Conservation (phyloP, 768 basidiomycete genomes). For the Calocybe gangraenosa region DNA sequence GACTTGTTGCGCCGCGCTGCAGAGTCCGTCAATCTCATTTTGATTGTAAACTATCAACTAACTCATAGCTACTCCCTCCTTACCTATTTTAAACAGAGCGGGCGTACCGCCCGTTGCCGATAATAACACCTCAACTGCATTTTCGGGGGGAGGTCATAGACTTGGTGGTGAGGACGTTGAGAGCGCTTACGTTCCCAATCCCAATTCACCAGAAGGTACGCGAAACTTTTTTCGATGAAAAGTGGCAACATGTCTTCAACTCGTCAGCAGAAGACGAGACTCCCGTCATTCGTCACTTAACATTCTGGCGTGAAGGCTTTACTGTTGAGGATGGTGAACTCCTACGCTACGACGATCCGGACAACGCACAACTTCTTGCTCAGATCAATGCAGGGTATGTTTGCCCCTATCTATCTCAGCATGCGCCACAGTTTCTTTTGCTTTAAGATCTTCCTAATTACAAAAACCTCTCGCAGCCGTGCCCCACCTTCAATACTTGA, state of each 20-base stretch:
- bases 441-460: no score
- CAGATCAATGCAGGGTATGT: slow-evolving; percentile 78
- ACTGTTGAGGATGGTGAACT: slow-evolving; percentile 86
- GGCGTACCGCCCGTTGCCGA: slow-evolving; percentile 26
- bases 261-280: slow-evolving; percentile 34
- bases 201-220: slow-evolving; percentile 35
- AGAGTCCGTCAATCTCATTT: slow-evolving; percentile 46
- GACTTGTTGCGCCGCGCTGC: slow-evolving; percentile 79
- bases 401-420: slow-evolving; percentile 3
- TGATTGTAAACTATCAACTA: no score
- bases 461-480: slow-evolving; percentile 37
- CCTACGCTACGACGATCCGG: slow-evolving; percentile 78
- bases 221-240: background rate
- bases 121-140: slow-evolving; percentile 28
- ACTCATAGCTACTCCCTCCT: background rate
- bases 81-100: slow-evolving; percentile 22
- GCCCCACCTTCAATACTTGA: slow-evolving; percentile 79
- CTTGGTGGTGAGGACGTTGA: slow-evolving; percentile 90
- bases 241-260: background rate
- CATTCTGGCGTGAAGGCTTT: slow-evolving; percentile 94
- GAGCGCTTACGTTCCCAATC: slow-evolving; percentile 73
- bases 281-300: slow-evolving; percentile 67
- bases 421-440: no score
- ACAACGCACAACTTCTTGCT: slow-evolving; percentile 59
- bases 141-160: slow-evolving; percentile 74